Evolutionary conservation across 371 early-diverging fungal genomes (phyloP).

Genomic region (Dipsacomyces acuminosporus): DNA sequence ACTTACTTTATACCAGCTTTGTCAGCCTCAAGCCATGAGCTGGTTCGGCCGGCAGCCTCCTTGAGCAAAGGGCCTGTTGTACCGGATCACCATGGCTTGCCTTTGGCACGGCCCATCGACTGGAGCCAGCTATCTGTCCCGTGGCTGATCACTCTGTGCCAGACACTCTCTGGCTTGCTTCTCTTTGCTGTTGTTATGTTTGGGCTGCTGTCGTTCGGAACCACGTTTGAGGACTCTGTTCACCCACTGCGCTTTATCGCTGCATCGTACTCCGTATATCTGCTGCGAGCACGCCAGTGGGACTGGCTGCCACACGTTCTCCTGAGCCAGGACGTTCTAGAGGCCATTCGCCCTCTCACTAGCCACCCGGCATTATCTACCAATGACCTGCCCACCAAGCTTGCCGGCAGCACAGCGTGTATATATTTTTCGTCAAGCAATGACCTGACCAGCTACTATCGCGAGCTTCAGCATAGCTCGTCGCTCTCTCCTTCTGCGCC

Average conservation of each 20-base stretch:
- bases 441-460: constrained; percentile 40
- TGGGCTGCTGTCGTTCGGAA: constrained; percentile 31
- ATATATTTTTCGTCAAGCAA: constrained; percentile 38
- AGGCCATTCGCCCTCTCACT: constrained; percentile 9
- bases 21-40: neutral
- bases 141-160: constrained; percentile 22
- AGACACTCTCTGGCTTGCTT: constrained; percentile 21
- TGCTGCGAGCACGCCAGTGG: constrained; percentile 39
- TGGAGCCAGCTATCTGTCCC: constrained; percentile 12
- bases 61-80: no score
- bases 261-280: constrained; percentile 8
- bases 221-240: constrained; percentile 32
- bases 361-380: constrained; percentile 1
- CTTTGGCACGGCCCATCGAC: neutral
- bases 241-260: constrained; percentile 28
- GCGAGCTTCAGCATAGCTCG: constrained; percentile 23
- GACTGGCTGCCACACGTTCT: constrained; percentile 24
- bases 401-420: constrained; percentile 28
- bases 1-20: constrained; percentile 33
- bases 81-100: neutral
- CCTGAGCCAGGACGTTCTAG: constrained; percentile 14
- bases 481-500: constrained; percentile 6
- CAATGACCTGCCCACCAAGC: neutral
- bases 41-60: no score
- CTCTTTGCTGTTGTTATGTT: constrained; percentile 42